Base-by-base conservation (phyloP, 2,329 filamentous ascomycete genomes). In the Talaromyces rugulosus region DNA sequence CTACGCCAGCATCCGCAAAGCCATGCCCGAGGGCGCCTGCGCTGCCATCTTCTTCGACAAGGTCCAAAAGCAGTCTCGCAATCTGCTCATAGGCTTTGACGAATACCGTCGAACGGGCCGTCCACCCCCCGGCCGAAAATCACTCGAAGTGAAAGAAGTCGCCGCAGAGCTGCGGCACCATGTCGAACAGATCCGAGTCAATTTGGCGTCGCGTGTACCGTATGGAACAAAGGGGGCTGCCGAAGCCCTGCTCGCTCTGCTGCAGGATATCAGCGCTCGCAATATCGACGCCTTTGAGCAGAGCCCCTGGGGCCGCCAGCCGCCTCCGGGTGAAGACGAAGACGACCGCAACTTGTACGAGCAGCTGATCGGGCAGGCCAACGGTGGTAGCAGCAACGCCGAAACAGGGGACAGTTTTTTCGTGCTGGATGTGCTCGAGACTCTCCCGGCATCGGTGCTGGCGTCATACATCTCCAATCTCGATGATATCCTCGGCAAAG, bases 11-110 rank as follows among this genome's bases (percentile, higher is more conserved):
- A 71, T 81, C 18, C 76, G 75, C 63, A 77, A 76, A 59, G 74
- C 75, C 3, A 78, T 81, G 71, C 74, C 77, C 0, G 65, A 74
- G 2, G 74, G 74, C 0, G 74, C 74, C 1, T 77, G 79, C 60
- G 76, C 78, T 2, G 72, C 71, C 5, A 75, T 76, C 47, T 81
- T 79, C 66, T 77, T 78, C 60, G 73, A 80, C 63, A 82, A 81
- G 63, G 63, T 77, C 12, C 71, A 73, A 60, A 68, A 73, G 54
- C 72, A 72, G 31, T 71, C 67, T 3, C 72, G 73, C 18, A 69
- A 69, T 40, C 63, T 79, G 5, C 65, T 80, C 8, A 63, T 64
- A 9, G 70, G 75, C 56, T 80, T 81, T 53, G 74, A 78, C 61
- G 67, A 63, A 33, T 81, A 80, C 66, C 74, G 75, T 36, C 64